Evolutionary conservation across 345 rosid species (phyloP), one percentile per base, ranked within the genome.

Genomic region (Aquilaria sinensis): DNA sequence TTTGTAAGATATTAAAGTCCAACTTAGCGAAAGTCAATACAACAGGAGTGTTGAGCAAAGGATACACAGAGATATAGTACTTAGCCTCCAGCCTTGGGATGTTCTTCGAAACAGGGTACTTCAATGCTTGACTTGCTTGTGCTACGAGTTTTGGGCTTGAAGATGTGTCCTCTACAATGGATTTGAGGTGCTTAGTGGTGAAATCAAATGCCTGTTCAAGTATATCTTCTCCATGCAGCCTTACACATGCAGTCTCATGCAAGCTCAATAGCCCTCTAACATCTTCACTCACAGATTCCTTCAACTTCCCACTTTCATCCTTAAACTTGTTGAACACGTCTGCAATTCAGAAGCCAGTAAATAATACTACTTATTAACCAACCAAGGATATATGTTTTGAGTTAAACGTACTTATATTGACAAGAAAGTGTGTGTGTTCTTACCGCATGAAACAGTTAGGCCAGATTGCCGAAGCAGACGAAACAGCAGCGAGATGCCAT

Each of bases 1-100:
- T 41, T 56, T 75, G 76, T 53, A 79, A 16, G 1, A 57, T n/a
- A 58, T 65, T 73, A 68, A 79, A 79, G 47, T 76, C 78, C 16
- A 79, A 16, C 60, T 68, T 76, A 0, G 80, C 77, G 48, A 80
- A 65, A 0, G 46, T 57, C 4, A 77, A 54, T 0, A 81, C 47
- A 9, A 6, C 10, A 46, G 23, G 23, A 16, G 49, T 7, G 30
- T 68, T 64, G 12, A 31, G 61, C 1, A 70, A 56, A 46, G 49
- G 12, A 11, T 70, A 77, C 13, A 56, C 1, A 2, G 65, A n/a
- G 31, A 74, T 52, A 60, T 57, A 74, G 12, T 4, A 37, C 47
- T 67, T 55, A 0, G 77, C 75, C 34, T 69, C 69, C 1, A 63
- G 14, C 47, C 79, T 56, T 47, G 67, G 63, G 12, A 74, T 2